Percentiles rank a stretch among this genome's conserved stretches.
These are phyloP conservation scores for Alnus rubra DNA, from an alignment of 306 rosid genomes.

Conservation along the genomic window DNA sequence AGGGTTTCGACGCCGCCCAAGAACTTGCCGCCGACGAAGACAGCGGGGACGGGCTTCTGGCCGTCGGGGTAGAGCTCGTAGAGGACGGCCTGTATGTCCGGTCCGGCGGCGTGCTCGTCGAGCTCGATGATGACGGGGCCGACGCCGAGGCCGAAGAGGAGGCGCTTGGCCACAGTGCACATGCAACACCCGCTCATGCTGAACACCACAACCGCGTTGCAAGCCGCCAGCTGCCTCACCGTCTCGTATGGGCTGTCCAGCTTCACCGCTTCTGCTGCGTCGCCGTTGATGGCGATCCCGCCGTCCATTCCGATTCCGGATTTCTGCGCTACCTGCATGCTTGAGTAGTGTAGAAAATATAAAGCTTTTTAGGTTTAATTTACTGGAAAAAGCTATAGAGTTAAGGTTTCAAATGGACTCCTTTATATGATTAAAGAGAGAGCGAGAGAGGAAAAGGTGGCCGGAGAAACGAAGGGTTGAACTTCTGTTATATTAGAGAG, in stretches of 20 bases:
- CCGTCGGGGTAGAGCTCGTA: conserved; percentile 27
- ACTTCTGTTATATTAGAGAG: background rate
- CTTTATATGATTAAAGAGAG: background rate
- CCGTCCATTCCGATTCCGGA: conserved; percentile 20
- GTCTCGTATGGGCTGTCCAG: conserved; percentile 36
- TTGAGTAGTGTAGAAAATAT: background rate
- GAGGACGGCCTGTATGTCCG: conserved; percentile 52
- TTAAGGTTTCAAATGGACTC: background rate
- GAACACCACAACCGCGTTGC: conserved; percentile 78
- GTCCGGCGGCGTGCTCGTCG: conserved; percentile 50
- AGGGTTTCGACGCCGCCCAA: conserved; percentile 82
- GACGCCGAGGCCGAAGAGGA: conserved; percentile 77
- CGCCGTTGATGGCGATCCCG: background rate
- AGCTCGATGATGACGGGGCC: conserved; percentile 78
- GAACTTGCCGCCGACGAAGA: conserved; percentile 76
- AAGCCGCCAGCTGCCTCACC: conserved; percentile 48
- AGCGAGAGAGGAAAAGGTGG: background rate
- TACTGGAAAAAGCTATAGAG: no score
- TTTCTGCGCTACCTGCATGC: conserved; percentile 45
- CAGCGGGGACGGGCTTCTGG: conserved; percentile 56
- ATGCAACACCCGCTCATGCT: conserved; percentile 74
- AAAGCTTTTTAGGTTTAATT: background rate
- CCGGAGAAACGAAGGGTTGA: background rate
- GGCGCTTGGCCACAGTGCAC: conserved; percentile 81
- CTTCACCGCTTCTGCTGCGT: background rate